phyloP scores from a whole-genome alignment of 257 asterid genomes.

The Ophiorrhiza pumila region DNA sequence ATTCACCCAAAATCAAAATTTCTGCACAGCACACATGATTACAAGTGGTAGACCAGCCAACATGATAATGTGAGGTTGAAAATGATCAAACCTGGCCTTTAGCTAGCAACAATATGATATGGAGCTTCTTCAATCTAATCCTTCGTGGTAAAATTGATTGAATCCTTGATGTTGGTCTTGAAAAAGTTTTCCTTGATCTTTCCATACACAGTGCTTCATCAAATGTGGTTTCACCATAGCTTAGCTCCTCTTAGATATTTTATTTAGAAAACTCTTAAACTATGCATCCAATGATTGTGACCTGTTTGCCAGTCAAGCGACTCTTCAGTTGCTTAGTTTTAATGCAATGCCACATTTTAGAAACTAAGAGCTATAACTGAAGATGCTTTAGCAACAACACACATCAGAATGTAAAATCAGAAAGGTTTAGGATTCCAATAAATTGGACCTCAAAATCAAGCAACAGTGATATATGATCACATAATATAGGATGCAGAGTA shows the following conservation, averaged over 20 bases:
- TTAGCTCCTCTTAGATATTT: not conserved
- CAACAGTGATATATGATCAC: not conserved
- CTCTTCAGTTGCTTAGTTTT: not conserved
- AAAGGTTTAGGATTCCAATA: not conserved
- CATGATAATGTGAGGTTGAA: not conserved
- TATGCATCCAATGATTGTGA: not conserved
- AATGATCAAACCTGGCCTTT: not conserved
- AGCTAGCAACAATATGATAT: not conserved
- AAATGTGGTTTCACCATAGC: too few relatives aligned
- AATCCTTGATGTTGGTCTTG: not conserved
- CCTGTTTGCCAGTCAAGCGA: not conserved
- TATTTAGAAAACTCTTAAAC: conserved; percentile 3
- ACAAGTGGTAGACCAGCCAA: not conserved
- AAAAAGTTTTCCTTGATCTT: not conserved
- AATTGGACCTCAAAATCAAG: not conserved
- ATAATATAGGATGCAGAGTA: not conserved
- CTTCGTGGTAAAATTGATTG: not conserved
- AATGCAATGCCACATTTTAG: not conserved
- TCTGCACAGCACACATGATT: not conserved
- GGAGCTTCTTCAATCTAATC: not conserved
- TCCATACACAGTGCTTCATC: not conserved
- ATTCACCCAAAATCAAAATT: not conserved
- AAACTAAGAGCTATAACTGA: not conserved
- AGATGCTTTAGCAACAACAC: conserved; percentile 1
- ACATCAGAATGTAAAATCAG: conserved; percentile 6